Percentiles rank a stretch among this genome's conserved stretches.
These are phyloP conservation scores for Rhododendron vialii DNA, from an alignment of 148 eudicot species.

Conservation along the genomic window DNA sequence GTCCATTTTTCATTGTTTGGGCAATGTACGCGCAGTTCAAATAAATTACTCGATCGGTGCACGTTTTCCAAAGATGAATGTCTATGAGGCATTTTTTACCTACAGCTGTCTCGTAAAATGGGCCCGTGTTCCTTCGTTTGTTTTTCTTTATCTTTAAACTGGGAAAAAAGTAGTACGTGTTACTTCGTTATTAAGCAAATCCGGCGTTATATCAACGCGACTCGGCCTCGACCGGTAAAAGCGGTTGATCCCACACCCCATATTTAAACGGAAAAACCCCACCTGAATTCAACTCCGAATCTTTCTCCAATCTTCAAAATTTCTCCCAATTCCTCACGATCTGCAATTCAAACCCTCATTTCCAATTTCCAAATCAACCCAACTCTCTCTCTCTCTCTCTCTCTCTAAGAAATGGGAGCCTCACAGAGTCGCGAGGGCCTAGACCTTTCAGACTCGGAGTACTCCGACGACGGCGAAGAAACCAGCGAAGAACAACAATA, in stretches of 20 bases:
- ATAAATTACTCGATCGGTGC: no score
- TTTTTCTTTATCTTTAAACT: background rate
- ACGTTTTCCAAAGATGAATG: no score
- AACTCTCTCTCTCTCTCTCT: background rate
- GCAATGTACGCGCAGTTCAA: no score
- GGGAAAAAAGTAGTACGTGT: background rate
- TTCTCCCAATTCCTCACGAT: background rate
- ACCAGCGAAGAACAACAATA: constrained; percentile 13
- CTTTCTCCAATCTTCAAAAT: background rate
- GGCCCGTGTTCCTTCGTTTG: background rate
- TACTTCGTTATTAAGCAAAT: background rate
- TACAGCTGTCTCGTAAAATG: background rate
- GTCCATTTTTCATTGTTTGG: no score
- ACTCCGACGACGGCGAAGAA: background rate
- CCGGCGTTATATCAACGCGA: background rate
- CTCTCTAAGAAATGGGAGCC: background rate
- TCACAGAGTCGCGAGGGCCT: constrained; percentile 5
- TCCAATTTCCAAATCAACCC: background rate
- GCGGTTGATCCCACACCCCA: background rate
- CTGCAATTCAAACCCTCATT: background rate
- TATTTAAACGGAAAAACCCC: background rate
- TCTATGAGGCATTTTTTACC: background rate
- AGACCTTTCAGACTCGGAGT: background rate
- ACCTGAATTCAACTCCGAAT: background rate
- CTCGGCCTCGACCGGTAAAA: background rate